A percentile compares a stretch with the other conserved stretches of the same genome.
Evolutionary conservation across 2,329 filamentous ascomycete genomes (phyloP).

Genomic region (Diaporthe sp.): DNA sequence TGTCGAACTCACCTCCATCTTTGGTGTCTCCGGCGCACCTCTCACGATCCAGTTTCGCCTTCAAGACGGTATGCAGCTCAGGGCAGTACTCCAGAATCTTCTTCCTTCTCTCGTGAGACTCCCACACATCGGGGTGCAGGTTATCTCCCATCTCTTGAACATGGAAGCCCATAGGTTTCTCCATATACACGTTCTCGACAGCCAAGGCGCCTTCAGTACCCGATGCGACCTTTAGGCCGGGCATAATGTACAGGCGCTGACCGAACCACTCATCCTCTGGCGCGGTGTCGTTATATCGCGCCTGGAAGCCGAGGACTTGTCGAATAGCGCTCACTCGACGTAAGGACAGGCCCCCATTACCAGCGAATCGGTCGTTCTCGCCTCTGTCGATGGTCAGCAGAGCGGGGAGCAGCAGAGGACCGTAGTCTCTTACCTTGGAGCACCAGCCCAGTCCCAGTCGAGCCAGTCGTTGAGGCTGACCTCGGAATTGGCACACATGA

Average conservation of each 20-base stretch:
- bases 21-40: constrained; percentile 32
- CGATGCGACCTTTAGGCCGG: constrained; percentile 56
- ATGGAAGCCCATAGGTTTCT: constrained; percentile 66
- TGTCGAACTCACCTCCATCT: constrained; percentile 27
- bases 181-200: constrained; percentile 40
- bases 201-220: constrained; percentile 41
- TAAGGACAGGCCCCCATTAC: constrained; percentile 64
- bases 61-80: constrained; percentile 67
- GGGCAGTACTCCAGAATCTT: constrained; percentile 68
- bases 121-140: constrained; percentile 60
- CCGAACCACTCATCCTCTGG: constrained; percentile 69
- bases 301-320: constrained; percentile 60
- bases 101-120: constrained; percentile 55
- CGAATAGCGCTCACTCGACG: constrained; percentile 64
- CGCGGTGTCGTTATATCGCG: constrained; percentile 53
- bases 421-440: constrained; percentile 55
- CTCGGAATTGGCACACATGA: constrained; percentile 63
- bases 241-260: constrained; percentile 60
- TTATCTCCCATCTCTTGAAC: constrained; percentile 59
- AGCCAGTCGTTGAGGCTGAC: constrained; percentile 60
- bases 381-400: constrained; percentile 8
- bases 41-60: constrained; percentile 47
- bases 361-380: constrained; percentile 52
- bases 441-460: constrained; percentile 64
- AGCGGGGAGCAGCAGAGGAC: not conserved